Percentiles rank a stretch among this genome's conserved stretches.
Evolutionary conservation across 495 filamentous ascomycete genomes (phyloP).

Genomic region (Cenococcum geophilum): DNA sequence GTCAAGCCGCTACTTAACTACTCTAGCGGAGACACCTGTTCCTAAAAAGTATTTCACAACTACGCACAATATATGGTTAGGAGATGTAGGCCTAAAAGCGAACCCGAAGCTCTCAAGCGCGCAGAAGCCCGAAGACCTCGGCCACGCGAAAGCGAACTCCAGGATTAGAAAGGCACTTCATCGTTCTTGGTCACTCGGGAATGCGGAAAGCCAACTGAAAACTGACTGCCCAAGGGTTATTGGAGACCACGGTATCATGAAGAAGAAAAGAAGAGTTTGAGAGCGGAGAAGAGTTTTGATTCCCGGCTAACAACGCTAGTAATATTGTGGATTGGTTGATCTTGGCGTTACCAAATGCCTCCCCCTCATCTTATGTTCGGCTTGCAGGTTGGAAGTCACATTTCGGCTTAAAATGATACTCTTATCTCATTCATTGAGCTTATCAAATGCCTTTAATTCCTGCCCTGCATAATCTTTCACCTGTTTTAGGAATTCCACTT

Average conservation of each 20-base stretch:
- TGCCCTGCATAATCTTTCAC: too few relatives aligned
- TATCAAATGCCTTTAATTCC: too few relatives aligned
- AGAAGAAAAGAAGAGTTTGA: background rate
- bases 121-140: constrained; percentile 10
- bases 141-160: constrained; percentile 20
- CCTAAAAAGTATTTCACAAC: background rate
- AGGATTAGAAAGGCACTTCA: constrained; percentile 29
- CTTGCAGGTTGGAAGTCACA: too few relatives aligned
- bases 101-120: constrained; percentile 26
- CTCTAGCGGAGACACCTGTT: background rate
- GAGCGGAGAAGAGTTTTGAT: background rate
- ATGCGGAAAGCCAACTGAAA: constrained; percentile 1
- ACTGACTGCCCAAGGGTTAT: background rate
- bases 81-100: constrained; percentile 29
- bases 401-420: too few relatives aligned
- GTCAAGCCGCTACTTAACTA: too few relatives aligned
- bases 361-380: too few relatives aligned
- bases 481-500: too few relatives aligned
- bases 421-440: too few relatives aligned
- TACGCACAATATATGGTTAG: background rate
- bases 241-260: background rate
- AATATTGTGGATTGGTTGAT: too few relatives aligned
- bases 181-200: constrained; percentile 23
- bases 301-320: too few relatives aligned
- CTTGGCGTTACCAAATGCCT: too few relatives aligned